These are phyloP conservation scores for Xeromyces bisporus DNA, from an alignment of 495 filamentous ascomycete species.

Conservation along the genomic window DNA sequence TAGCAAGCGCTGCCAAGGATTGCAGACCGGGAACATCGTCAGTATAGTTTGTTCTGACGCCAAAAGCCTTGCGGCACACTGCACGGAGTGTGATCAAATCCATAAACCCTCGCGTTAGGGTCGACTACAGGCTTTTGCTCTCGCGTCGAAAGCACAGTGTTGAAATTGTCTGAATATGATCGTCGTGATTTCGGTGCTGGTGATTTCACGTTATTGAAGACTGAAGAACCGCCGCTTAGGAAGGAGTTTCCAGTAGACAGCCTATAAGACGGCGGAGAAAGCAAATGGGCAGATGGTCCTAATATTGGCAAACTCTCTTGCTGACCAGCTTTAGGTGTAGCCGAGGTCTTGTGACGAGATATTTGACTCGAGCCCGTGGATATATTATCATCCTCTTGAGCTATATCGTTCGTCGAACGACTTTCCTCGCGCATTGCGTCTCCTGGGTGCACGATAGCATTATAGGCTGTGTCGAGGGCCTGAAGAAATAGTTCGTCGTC, in stretches of 20 bases:
- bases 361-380: neutral
- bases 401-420: neutral
- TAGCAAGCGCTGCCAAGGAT: too few relatives aligned
- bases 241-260: neutral
- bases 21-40: too few relatives aligned
- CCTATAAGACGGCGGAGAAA: neutral
- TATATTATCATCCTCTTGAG: neutral
- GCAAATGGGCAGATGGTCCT: neutral
- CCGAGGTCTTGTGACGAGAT: neutral
- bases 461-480: constrained; percentile 7
- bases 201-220: too few relatives aligned
- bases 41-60: constrained; percentile 18
- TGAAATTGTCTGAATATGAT: too few relatives aligned
- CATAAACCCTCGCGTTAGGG: neutral
- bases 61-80: constrained; percentile 10
- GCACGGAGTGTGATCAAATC: neutral
- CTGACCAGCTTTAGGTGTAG: neutral
- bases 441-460: constrained; percentile 5
- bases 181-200: too few relatives aligned
- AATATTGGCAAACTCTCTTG: neutral
- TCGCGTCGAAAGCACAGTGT: neutral
- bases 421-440: neutral
- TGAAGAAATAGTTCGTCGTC: constrained; percentile 4
- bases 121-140: neutral
- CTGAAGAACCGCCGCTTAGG: neutral